Evolutionary conservation across 1,284 basidiomycete genomes (phyloP), one percentile per base, ranked within the genome.

Genomic region (Phenoliferia sp.): DNA sequence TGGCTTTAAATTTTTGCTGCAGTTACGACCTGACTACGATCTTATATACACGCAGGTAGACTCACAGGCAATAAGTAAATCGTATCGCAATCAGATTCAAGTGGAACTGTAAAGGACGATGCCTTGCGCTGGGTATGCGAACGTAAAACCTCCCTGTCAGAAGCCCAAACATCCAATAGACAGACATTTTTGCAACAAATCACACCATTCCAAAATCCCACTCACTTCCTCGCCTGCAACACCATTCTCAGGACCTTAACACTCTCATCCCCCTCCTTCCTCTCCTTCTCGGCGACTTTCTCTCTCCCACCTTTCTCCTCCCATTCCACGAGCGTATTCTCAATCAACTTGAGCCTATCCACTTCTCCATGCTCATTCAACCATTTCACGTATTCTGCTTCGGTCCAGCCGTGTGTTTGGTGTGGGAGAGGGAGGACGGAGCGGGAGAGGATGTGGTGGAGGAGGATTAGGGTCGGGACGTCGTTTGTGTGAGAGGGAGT

Each of bases 361-460:
- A 55, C 35, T 34, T 74, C 72, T 17, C 65, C 66, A 33, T 77
- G 76, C 67, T 77, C 76, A 48, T 74, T 74, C 19, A 78, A 36
- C 73, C 75, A 94, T 56, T 88, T 85, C 55, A 92, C 90, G 77
- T 96, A 97, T 80, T 96, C 93, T 12, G 88, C 85, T 77, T 95
- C 91, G 67, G 90, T 88, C 94, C 94, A 96, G 0, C 89, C 88
- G 76, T 95, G 91, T 61, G 92, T 79, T 61, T 86, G 83, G 78
- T 96, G 92, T 9, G 94, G 93, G 57, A 95, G 83, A 0, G 90
- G 87, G 15, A 66, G 39, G 16, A 39, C 35, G 2, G 90, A 91
- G 19, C 92, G 87, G n/a, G 94, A 91, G 44, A 96, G 83, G 72
- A 95, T 89, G 75, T 96, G 92, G 76, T 96, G 93, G 19, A 95